Base-by-base conservation (phyloP, 345 rosid genomes). In the Dovyalis caffra region DNA sequence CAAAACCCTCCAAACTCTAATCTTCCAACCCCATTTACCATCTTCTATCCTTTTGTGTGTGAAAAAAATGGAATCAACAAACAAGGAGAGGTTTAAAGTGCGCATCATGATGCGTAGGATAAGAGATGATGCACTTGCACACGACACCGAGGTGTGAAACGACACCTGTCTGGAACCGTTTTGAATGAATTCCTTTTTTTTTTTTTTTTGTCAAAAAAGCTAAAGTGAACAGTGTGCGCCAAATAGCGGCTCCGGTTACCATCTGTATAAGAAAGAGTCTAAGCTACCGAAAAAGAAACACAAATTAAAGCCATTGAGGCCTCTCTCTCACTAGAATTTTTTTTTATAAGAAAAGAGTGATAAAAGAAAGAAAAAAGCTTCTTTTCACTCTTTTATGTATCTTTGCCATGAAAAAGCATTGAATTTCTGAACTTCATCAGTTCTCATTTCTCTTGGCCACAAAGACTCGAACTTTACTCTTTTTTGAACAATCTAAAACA, bases 31-130 rank as follows among this genome's bases (percentile, higher is more conserved):
- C n/a, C 34, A 14, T 4, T 18, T n/a, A n/a, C n/a, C n/a, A n/a
- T 49, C 72, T 45, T 21, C 6, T 63, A 3, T 56, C 5, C 64
- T 4, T 20, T 14, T 35, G 5, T 14, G 21, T 26, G 74, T 40
- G 62, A n/a, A 28, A 53, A 51, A 35, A 14, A 21, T 7, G 31
- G 12, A 32, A 31, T 25, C 20, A 16, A 21, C 12, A 60, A 28
- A 20, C 11, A 4, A n/a, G 26, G 2, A 28, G 33, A 3, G 23
- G 33, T 8, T 79, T 87, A 87, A 78, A 72, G 66, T 86, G 88
- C 84, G 79, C 85, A 2, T 1, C 86, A 2, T 1, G 9, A 35
- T 85, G 91, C 87, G 83, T 21, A 74, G 53, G 72, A 56, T 77
- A 74, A 53, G 69, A 18, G 57, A 43, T 2, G 66, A 9, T 26